These are phyloP conservation scores for Xanthoconium separans DNA, from an alignment of 1,284 basidiomycete species.

Conservation along the genomic window DNA sequence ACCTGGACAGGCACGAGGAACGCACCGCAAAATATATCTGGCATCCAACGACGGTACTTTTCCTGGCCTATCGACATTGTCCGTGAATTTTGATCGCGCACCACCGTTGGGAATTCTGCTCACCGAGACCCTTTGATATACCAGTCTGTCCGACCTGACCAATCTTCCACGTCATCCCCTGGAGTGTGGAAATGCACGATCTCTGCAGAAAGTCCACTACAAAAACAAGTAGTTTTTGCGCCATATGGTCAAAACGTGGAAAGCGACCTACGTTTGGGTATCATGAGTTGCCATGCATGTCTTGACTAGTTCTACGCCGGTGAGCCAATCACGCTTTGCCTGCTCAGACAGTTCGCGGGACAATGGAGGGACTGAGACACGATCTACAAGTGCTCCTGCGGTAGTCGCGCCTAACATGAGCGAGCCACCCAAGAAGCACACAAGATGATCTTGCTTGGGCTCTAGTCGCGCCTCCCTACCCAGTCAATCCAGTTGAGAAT, in stretches of 20 bases:
- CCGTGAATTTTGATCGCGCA: constrained; percentile 4
- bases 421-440: constrained; percentile 92
- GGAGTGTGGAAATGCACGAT: constrained; percentile 75
- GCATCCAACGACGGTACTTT: constrained; percentile 69
- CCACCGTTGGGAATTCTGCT: constrained; percentile 10
- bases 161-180: constrained; percentile 48
- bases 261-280: constrained; percentile 70
- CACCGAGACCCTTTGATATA: constrained; percentile 81
- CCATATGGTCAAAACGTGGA: not conserved
- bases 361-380: constrained; percentile 62
- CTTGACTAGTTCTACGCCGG: constrained; percentile 79
- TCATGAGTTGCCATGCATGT: constrained; percentile 89
- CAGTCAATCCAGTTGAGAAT: constrained; percentile 7
- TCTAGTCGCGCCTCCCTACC: constrained; percentile 65
- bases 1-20: not conserved
- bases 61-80: constrained; percentile 40
- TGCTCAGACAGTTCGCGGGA: constrained; percentile 50
- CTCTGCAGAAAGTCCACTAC: constrained; percentile 79
- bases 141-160: constrained; percentile 61
- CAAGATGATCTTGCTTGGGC: constrained; percentile 94
- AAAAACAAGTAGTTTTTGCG: constrained; percentile 1
- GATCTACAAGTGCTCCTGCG: constrained; percentile 48
- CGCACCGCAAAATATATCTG: constrained; percentile 83
- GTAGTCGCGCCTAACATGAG: constrained; percentile 88
- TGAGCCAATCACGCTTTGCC: constrained; percentile 77